phyloP scores from a whole-genome alignment of 345 rosid species.

The Heritiera fomes region DNA sequence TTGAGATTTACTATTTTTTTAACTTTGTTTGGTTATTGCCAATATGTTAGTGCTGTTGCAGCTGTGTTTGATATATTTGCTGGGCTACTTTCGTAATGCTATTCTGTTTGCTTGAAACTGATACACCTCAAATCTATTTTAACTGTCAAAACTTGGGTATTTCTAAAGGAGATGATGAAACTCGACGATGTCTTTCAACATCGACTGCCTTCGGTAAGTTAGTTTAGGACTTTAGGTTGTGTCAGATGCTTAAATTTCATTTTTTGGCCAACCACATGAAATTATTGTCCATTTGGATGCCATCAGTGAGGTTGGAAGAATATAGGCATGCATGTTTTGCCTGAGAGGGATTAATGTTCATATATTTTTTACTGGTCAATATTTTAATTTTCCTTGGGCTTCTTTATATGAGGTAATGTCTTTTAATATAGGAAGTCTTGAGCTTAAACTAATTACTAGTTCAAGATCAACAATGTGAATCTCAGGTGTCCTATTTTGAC shows the following conservation, averaged over 20 bases:
- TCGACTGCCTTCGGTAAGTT: background rate
- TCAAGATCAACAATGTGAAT: conserved; percentile 10
- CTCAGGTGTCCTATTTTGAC: conserved; percentile 22
- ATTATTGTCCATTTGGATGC: background rate
- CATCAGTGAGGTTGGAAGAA: background rate
- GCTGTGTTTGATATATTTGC: background rate
- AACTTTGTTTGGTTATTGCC: conserved; percentile 5
- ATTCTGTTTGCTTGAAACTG: background rate
- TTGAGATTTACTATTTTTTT: background rate
- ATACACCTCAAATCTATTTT: background rate
- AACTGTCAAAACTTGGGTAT: conserved; percentile 13
- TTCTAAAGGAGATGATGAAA: conserved; percentile 1
- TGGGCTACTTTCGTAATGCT: background rate
- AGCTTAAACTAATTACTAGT: background rate
- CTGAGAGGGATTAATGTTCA: background rate
- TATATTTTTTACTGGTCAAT: background rate
- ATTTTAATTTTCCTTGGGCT: background rate
- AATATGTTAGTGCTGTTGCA: background rate
- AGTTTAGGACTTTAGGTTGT: background rate
- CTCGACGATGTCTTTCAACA: background rate
- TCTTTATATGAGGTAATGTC: conserved; percentile 8
- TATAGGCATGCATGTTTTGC: background rate
- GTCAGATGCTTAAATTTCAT: background rate
- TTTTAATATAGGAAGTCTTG: conserved; percentile 7
- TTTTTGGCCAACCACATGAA: background rate